Conservation (phyloP, 495 filamentous ascomycete species). For the Aspergillus steynii region DNA sequence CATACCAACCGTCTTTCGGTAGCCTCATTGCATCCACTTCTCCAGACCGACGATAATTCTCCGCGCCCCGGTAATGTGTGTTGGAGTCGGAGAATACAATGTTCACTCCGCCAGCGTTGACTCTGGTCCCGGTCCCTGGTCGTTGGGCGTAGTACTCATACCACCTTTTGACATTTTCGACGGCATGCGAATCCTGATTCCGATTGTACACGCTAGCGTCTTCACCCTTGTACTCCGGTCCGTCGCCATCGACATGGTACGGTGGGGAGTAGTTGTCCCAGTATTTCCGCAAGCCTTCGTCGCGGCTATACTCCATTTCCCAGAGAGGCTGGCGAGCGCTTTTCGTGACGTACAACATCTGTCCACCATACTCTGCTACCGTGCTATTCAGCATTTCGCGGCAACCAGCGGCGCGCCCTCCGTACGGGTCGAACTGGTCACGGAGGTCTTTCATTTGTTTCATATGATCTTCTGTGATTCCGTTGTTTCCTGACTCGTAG, state of each 20-base stretch:
- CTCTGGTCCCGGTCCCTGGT: conserved; percentile 8
- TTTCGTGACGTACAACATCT: conserved; percentile 15
- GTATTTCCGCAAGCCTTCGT: conserved; percentile 14
- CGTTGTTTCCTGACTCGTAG: conserved; percentile 10
- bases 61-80: conserved; percentile 7
- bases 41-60: conserved; percentile 14
- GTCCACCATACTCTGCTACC: conserved; percentile 10
- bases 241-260: conserved; percentile 14
- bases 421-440: conserved; percentile 10
- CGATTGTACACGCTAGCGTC: conserved; percentile 13
- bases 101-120: conserved; percentile 14
- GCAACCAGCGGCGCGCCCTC: conserved; percentile 8
- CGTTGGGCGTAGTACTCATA: conserved; percentile 13
- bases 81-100: conserved; percentile 15
- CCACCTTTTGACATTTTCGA: conserved; percentile 6
- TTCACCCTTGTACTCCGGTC: conserved; percentile 8
- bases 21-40: conserved; percentile 11
- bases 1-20: conserved; percentile 15
- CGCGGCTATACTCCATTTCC: conserved; percentile 16
- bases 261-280: conserved; percentile 14
- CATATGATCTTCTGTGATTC: conserved; percentile 12
- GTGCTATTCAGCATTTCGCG: conserved; percentile 14
- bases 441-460: conserved; percentile 12
- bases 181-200: conserved; percentile 11
- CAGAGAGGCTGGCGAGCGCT: conserved; percentile 8